These are phyloP conservation scores for Diplodia sapinea DNA, from an alignment of 2,329 filamentous ascomycete genomes.

Conservation along the genomic window DNA sequence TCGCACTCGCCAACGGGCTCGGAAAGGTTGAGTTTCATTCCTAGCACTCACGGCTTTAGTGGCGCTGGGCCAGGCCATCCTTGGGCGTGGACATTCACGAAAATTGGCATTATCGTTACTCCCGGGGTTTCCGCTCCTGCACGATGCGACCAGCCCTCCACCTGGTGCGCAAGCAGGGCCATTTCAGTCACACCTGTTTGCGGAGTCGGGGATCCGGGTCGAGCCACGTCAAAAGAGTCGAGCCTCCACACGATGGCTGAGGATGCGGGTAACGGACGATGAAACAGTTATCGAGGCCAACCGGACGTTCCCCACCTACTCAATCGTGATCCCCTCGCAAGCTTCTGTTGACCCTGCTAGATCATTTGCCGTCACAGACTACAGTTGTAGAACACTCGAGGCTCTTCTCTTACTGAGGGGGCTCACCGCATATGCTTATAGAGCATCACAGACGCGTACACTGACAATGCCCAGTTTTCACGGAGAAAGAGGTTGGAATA, in stretches of 20 bases:
- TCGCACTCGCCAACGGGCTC: neutral
- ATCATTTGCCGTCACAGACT: neutral
- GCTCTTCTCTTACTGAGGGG: conserved; percentile 12
- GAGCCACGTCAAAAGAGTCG: conserved; percentile 5
- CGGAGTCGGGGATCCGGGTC: neutral
- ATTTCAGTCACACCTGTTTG: conserved; percentile 3
- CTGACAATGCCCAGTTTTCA: conserved; percentile 1
- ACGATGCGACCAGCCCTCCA: neutral
- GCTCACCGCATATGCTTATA: conserved; percentile 17
- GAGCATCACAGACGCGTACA: conserved; percentile 4
- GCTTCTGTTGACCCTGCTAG: neutral
- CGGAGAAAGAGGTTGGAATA: neutral
- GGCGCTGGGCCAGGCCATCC: neutral
- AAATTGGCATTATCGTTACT: neutral
- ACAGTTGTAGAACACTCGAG: neutral
- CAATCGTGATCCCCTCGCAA: neutral
- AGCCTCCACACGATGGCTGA: neutral
- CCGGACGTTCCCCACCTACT: neutral
- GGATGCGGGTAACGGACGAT: neutral
- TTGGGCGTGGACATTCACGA: neutral
- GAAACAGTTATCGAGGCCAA: neutral
- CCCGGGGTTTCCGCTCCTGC: neutral
- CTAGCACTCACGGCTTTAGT: neutral
- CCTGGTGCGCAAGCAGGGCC: neutral
- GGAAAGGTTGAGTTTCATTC: neutral